Conservation (phyloP, 148 eudicot genomes). For the Cornus florida region DNA sequence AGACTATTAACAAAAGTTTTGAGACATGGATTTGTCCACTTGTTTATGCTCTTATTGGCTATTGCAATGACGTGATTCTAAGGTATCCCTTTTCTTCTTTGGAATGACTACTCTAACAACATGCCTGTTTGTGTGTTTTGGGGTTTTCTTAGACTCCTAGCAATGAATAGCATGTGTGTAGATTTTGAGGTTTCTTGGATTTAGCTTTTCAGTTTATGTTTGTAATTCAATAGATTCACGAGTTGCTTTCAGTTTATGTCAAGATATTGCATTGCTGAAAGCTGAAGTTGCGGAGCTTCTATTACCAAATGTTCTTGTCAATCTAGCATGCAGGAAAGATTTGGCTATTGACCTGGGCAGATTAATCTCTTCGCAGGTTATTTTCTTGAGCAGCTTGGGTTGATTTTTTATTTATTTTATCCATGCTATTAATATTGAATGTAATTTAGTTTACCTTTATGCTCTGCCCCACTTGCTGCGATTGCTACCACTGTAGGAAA, state of each 20-base stretch:
- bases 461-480: too few relatives aligned
- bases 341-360: slow-evolving; percentile 65
- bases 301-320: slow-evolving; percentile 66
- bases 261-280: slow-evolving; percentile 82
- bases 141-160: neutral
- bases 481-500: too few relatives aligned
- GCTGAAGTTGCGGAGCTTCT: slow-evolving; percentile 95
- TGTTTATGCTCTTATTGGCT: slow-evolving; percentile 74
- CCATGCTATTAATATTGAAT: too few relatives aligned
- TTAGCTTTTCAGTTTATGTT: slow-evolving; percentile 4
- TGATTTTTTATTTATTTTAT: too few relatives aligned
- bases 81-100: slow-evolving; percentile 46
- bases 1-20: slow-evolving; percentile 66
- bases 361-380: slow-evolving; percentile 74
- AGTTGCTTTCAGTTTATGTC: slow-evolving; percentile 68
- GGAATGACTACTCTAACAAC: slow-evolving; percentile 3
- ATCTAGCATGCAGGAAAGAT: slow-evolving; percentile 73
- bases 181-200: slow-evolving; percentile 6
- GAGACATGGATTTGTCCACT: slow-evolving; percentile 91
- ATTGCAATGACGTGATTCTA: slow-evolving; percentile 73
- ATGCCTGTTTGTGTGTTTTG: slow-evolving; percentile 3
- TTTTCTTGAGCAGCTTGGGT: neutral
- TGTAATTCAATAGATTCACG: neutral
- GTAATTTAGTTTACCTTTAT: too few relatives aligned
- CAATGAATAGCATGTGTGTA: neutral